Evolutionary conservation across 345 rosid genomes (phyloP), one percentile per base, ranked within the genome.

Genomic region (Gynandropsis gynandra): DNA sequence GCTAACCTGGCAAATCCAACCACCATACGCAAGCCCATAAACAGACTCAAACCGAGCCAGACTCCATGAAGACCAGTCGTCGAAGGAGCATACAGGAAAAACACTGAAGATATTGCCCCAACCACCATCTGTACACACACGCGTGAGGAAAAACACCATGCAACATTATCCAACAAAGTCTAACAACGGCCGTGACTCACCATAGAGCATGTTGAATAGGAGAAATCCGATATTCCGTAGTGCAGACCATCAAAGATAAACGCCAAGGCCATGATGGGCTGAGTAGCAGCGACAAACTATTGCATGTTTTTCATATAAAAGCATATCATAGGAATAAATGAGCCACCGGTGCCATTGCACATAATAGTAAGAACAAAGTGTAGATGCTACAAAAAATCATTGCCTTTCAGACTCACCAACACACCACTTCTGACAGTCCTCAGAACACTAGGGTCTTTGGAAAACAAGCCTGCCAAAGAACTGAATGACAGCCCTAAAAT

Each of bases 211-310:
- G 98, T 95, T 54, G 98, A 89, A 49, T 84, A 92, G 12, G 77
- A 71, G 65, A 92, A 92, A 76, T 92, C 98, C 0, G 95, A 92
- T 64, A 84, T 80, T 18, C 98, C 98, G 56, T 76, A 92, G 61
- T 84, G 96, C 19, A 92, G 89, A 44, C 98, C 98, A 55, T 87
- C 98, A 63, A 84, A 87, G 44, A 87, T 81, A 67, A 77, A 92
- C 19, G 98, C 98, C 19, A 87, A 67, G 18, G 96, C 92, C 63
- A 81, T 90, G 21, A 92, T 42, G 17, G 98, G 98, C 71, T 87
- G 98, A 55, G 87, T 87, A 19, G 82, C 93, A 31, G 92, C 76
- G 12, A 84, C 94, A 27, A 85, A 89, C 97, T 89, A 78, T 24
- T 24, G 29, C 29, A 24, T 24, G 5, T 24, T 24, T 24, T 24